Evolutionary conservation across 1,284 basidiomycete genomes (phyloP).

Genomic region (Sphaerobolus stellatus): DNA sequence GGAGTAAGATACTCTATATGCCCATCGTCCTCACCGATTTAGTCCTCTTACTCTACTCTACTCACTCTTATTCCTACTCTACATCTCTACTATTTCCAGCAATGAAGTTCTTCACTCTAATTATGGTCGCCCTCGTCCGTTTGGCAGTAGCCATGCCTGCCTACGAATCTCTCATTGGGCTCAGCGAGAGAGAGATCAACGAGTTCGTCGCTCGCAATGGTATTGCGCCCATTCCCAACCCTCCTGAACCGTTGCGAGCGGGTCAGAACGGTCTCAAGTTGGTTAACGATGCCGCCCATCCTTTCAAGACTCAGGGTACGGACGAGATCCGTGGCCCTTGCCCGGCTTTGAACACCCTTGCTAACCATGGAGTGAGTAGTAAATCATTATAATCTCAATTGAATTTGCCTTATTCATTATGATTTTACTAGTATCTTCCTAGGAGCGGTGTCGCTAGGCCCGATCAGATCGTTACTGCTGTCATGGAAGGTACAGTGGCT

Average conservation of each 20-base stretch:
- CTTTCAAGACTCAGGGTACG: background rate
- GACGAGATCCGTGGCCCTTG: background rate
- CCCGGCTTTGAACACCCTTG: background rate
- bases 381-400: background rate
- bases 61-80: too few relatives aligned
- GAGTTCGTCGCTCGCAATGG: background rate
- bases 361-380: slow-evolving; percentile 2
- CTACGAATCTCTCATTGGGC: background rate
- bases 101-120: background rate
- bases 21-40: too few relatives aligned
- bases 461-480: background rate
- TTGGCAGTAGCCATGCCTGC: background rate
- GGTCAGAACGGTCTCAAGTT: background rate
- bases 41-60: too few relatives aligned
- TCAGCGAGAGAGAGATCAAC: background rate
- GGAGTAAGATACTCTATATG: too few relatives aligned
- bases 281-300: background rate
- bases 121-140: background rate
- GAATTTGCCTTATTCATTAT: background rate
- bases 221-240: background rate
- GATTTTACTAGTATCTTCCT: background rate
- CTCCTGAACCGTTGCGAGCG: background rate
- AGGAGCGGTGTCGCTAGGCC: background rate
- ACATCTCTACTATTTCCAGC: too few relatives aligned
- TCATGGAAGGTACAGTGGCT: background rate